Evolutionary conservation across 139 green algal species (phyloP), one percentile per base, ranked within the genome.

Genomic region (Klebsormidium nitens): DNA sequence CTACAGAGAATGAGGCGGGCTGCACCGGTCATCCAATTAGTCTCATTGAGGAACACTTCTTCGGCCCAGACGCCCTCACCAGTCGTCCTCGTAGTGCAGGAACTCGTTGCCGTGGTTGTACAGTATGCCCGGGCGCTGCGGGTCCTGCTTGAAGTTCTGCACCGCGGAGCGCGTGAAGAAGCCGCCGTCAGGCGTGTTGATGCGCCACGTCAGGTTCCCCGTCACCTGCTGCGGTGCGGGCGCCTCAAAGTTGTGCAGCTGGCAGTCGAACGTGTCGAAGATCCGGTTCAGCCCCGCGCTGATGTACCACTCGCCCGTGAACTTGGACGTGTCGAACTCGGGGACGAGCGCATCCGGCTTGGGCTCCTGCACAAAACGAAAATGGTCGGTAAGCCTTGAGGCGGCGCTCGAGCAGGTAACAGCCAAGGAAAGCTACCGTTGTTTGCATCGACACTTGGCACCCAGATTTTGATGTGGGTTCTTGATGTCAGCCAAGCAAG

Each of bases 261-360:
- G 90, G 77, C 90, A 96, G 74, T 90, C 83, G 52, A 95, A 96
- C 0, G 64, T 87, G 76, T 96, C 90, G 66, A 96, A 96, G 26
- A 91, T 76, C 2, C 79, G 83, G 72, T 96, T 96, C 26, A 89
- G 78, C 0, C 90, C 90, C 3, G 85, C 87, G 5, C 84, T 89
- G 71, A 96, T 96, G 83, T 89, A 96, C 90, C 90, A 96, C 1
- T 83, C 62, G 2, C 88, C 88, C 59, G 88, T 69, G 66, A 95
- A 89, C 3, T 72, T 64, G n/a, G 66, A 68, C n/a, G 85, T 46
- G 65, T 90, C 80, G 52, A 94, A 95, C 14, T 77, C 64, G 5
- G 61, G 36, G 19, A 75, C 73, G 2, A 84, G 50, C 32, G 63
- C 69, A 14, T 73, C 67, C 46, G 42, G 36, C 17, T 32, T 3